Evolutionary conservation across 148 eudicot genomes (phyloP), one percentile per base, ranked within the genome.

Genomic region (Camellia granthamiana): DNA sequence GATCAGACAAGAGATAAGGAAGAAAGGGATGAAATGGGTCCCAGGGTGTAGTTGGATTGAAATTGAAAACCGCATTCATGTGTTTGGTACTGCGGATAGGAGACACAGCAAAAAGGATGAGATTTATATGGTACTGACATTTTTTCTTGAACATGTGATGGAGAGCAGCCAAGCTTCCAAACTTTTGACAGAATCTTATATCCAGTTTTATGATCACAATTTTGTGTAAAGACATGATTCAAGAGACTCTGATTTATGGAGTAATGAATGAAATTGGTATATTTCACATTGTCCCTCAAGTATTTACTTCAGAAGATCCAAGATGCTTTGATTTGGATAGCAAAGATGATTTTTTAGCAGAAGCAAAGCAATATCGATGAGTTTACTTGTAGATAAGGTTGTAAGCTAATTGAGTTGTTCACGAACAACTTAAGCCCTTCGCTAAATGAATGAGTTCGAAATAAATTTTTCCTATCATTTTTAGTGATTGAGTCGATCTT

Each of bases 11-110:
- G 83, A 81, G 77, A 90, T 90, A 90, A 81, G 79, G 67, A 86
- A 86, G 80, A 90, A 77, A 56, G 84, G 85, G 19, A 79, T 90
- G 80, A 76, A 58, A 12, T 83, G 87, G 80, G 61, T 88, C 67
- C 89, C 89, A 0, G 92, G 90, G 13, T 84, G 89, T 79, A 90
- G 92, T 82, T 90, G 92, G 92, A 82, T 90, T 63, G 90, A 88
- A 60, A 75, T 90, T 1, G 61, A 67, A 58, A 69, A 81, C 52
- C 74, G 62, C 47, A 72, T 86, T 85, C 81, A 78, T 52, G 90
- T 85, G 52, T 90, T 88, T 77, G 87, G 84, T 38, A 81, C 52
- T 11, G 77, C 75, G 23, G 89, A 90, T 47, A 79, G 49, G 74
- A 82, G 74, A 43, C 87, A 84, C 65, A 43, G 61, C 2, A 44